Base-by-base conservation (phyloP, 2,329 filamentous ascomycete species). In the Aspergillus uvarum region DNA sequence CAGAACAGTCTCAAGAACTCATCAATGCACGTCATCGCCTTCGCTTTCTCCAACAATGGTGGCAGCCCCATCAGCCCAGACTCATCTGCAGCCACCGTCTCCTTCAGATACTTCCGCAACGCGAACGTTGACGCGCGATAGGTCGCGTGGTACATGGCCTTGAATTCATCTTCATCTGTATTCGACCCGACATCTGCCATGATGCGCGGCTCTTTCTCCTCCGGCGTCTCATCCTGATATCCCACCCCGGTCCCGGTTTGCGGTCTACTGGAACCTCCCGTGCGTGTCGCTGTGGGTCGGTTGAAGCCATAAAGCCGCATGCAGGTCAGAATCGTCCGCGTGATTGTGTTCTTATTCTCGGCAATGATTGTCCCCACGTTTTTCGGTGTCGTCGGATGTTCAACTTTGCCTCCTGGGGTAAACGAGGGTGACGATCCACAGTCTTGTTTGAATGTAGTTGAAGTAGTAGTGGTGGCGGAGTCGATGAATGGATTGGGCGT, bases 271-370 rank as follows among this genome's bases (percentile, higher is more conserved):
- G 61, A 62, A 38, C 51, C 51, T 6, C 65, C 60, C 5, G 69
- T 61, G 32, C 68, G 70, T 24, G 38, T 42, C 38, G 60, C 64
- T 5, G 67, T 65, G 5, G 72, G 64, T 21, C 77, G 73, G 64
- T 77, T 72, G 60, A 72, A 79, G 1, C 77, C 77, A 56, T 78
- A 79, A 4, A 79, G 63, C 11, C 77, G 76, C 76, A 79, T 76
- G 59, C 76, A 77, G 1, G 77, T 79, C 56, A 79, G 61, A 7
- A 78, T 77, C 2, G 75, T 79, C 50, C 77, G 74, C 8, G 74
- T 77, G 32, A 79, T 74, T 21, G 75, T 67, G 47, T 74, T 72
- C 59, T 79, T 79, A 51, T 79, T 79, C 29, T 76, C 67, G 1
- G 72, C 57, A 48, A 77, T 67, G 16, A 75, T 65, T 4, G 62